phyloP scores from a whole-genome alignment of 768 basidiomycete genomes.

The Termitomyces sp. region DNA sequence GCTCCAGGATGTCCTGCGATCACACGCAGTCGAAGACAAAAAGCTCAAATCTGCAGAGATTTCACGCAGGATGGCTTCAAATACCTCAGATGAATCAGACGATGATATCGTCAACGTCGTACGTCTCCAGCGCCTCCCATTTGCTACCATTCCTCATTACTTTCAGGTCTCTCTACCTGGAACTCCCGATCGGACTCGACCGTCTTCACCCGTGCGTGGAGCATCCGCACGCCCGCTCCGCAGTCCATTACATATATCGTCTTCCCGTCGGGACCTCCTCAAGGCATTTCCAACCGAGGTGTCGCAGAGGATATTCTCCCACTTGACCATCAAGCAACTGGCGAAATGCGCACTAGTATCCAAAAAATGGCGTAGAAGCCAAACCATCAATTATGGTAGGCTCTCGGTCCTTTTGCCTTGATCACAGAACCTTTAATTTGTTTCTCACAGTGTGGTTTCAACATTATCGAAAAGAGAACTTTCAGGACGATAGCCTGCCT shows the following conservation, averaged over 20 bases:
- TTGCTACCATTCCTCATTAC: slow-evolving; percentile 8
- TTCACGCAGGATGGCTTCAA: slow-evolving; percentile 13
- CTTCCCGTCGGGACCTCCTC: slow-evolving; percentile 54
- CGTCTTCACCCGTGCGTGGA: slow-evolving; percentile 49
- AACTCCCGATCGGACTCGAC: slow-evolving; percentile 64
- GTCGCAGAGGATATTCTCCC: slow-evolving; percentile 72
- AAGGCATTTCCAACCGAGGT: slow-evolving; percentile 76
- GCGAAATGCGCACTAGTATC: slow-evolving; percentile 78
- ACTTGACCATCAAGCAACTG: slow-evolving; percentile 60
- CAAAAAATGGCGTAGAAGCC: slow-evolving; percentile 84
- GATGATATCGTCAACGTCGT: slow-evolving; percentile 75
- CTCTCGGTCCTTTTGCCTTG: not conserved
- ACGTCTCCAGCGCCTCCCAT: slow-evolving; percentile 24
- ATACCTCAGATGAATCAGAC: slow-evolving; percentile 48
- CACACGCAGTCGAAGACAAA: slow-evolving; percentile 33
- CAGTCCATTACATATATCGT: slow-evolving; percentile 40
- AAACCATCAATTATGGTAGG: slow-evolving; percentile 87
- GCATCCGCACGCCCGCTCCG: slow-evolving; percentile 46
- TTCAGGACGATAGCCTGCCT: slow-evolving; percentile 75
- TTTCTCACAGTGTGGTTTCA: slow-evolving; percentile 87
- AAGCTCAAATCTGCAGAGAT: slow-evolving; percentile 28
- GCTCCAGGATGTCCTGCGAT: slow-evolving; percentile 66
- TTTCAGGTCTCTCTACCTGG: slow-evolving; percentile 62
- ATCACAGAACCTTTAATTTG: not conserved
- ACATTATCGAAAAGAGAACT: slow-evolving; percentile 83